A percentile compares a stretch with the other conserved stretches of the same genome.
phyloP scores from a whole-genome alignment of 2,329 filamentous ascomycete genomes.

The Trichoderma sp. region DNA sequence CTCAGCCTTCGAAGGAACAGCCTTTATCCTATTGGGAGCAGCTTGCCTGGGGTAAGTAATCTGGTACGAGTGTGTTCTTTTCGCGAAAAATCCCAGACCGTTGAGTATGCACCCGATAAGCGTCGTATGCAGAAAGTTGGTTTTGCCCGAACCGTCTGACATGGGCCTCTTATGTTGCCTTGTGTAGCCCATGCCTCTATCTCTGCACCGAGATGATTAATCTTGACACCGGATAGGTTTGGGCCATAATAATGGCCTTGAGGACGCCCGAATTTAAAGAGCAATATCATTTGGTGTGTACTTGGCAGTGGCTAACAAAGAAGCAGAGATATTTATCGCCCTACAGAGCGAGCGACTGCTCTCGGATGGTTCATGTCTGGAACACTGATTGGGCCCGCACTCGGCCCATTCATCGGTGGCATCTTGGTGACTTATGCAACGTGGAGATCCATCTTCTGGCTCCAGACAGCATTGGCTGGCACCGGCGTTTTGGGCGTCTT shows the following conservation, averaged over 20 bases:
- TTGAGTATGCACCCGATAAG: not conserved
- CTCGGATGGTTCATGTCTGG: conserved; percentile 73
- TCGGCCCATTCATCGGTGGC: conserved; percentile 71
- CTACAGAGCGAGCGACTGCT: conserved; percentile 69
- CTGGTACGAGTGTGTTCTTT: not conserved
- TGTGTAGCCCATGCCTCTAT: not conserved
- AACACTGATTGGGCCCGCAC: conserved; percentile 69
- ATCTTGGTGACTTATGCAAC: conserved; percentile 73
- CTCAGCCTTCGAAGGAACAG: conserved; percentile 74
- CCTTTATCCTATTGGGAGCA: conserved; percentile 71
- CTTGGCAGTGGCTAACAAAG: conserved; percentile 19
- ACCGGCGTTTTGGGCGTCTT: conserved; percentile 60
- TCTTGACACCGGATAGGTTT: no score
- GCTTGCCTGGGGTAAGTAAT: conserved; percentile 62
- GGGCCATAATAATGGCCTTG: no score
- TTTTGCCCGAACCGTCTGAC: not conserved
- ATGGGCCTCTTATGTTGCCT: not conserved
- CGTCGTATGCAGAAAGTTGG: not conserved
- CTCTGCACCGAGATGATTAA: not conserved
- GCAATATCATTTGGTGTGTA: not conserved
- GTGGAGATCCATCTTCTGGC: conserved; percentile 78
- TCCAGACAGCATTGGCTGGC: conserved; percentile 69
- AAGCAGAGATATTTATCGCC: conserved; percentile 60
- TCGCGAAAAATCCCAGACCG: not conserved
- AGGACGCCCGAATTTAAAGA: not conserved